Conservation (phyloP, 768 basidiomycete species). For the Xerocomellus chrysenteron region DNA sequence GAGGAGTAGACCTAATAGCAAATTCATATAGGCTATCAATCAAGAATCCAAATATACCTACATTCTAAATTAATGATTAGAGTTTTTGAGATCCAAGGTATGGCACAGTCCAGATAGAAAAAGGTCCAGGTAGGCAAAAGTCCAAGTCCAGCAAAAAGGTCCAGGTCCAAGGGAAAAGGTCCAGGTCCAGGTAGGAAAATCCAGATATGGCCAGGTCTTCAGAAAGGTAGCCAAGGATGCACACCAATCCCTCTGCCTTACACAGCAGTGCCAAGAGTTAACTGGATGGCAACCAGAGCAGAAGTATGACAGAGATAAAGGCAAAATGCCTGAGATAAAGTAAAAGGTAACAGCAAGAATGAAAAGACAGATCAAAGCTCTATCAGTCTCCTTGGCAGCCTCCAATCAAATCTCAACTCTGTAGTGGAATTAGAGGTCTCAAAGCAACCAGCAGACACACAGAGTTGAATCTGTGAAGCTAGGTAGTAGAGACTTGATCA, state of each 20-base stretch:
- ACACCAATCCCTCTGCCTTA: background rate
- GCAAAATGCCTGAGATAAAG: background rate
- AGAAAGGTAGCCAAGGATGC: background rate
- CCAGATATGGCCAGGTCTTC: background rate
- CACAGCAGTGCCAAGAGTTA: background rate
- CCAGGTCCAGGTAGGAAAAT: background rate
- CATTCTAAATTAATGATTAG: background rate
- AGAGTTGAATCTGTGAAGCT: no score
- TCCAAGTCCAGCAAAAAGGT: background rate
- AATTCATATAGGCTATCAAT: background rate
- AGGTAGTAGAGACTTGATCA: no score
- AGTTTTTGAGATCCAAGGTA: no score
- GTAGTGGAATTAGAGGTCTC: no score
- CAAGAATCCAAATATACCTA: background rate
- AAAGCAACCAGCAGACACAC: no score
- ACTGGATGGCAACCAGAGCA: background rate
- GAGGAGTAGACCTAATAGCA: background rate
- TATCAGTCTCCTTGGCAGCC: background rate
- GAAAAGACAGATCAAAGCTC: background rate
- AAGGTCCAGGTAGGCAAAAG: background rate
- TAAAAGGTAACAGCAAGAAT: background rate
- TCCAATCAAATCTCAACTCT: no score
- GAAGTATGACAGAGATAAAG: slow-evolving; percentile 3
- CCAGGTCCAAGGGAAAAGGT: background rate
- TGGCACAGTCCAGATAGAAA: background rate